Conservation (phyloP, 1,139 yeast species). For the Diutina scorzettiae region DNA sequence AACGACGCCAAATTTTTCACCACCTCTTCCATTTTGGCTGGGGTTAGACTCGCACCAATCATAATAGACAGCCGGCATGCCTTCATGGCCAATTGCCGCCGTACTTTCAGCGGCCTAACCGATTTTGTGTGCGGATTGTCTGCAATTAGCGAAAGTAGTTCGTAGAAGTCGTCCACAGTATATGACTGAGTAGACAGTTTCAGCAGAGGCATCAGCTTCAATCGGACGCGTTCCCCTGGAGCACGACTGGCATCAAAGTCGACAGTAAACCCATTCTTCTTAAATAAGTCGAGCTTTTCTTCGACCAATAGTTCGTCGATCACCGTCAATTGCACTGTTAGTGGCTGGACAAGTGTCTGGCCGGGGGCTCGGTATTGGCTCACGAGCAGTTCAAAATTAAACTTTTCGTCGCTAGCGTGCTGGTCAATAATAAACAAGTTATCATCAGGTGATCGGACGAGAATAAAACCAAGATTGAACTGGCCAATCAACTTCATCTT, state of each 20-base stretch:
- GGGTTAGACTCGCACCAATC: constrained; percentile 69
- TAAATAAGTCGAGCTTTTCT: constrained; percentile 46
- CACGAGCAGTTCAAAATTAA: constrained; percentile 30
- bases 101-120: constrained; percentile 63
- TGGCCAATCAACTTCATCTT: constrained; percentile 80
- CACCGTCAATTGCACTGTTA: constrained; percentile 13
- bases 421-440: constrained; percentile 87
- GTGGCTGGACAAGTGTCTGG: neutral
- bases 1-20: constrained; percentile 57
- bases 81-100: constrained; percentile 82
- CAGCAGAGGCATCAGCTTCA: constrained; percentile 62
- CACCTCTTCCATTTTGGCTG: constrained; percentile 49
- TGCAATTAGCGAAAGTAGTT: constrained; percentile 40
- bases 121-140: constrained; percentile 6
- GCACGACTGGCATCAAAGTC: constrained; percentile 31
- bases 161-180: constrained; percentile 51
- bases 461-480: constrained; percentile 80
- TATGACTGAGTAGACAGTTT: constrained; percentile 52
- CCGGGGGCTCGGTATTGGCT: neutral
- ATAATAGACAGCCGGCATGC: constrained; percentile 91
- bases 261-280: constrained; percentile 66
- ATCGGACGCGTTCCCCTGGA: constrained; percentile 41
- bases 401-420: constrained; percentile 96
- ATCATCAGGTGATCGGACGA: constrained; percentile 36
- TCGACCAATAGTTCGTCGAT: constrained; percentile 65